Evolutionary conservation across 2,329 filamentous ascomycete species (phyloP).

Genomic region (Zymoseptoria brevis): DNA sequence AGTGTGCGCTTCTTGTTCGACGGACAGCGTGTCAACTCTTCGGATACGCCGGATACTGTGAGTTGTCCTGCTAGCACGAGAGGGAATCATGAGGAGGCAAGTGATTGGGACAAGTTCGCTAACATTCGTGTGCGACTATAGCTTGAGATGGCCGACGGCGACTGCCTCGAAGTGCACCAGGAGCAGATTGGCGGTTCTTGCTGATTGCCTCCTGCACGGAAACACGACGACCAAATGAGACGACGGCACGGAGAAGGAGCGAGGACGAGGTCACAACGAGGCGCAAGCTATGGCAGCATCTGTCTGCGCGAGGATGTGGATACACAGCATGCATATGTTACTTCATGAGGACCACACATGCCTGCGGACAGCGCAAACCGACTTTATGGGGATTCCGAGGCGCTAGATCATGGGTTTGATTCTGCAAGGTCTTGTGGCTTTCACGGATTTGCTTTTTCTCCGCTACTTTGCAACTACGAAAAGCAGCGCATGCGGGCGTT

Average conservation of each 20-base stretch:
- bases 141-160: slow-evolving; percentile 95
- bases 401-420: neutral
- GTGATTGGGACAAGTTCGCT: neutral
- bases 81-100: too few species aligned
- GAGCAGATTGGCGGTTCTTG: slow-evolving; percentile 78
- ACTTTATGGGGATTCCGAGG: neutral
- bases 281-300: neutral
- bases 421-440: neutral
- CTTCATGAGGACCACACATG: neutral
- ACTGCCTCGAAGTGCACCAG: slow-evolving; percentile 94
- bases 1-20: slow-evolving; percentile 95
- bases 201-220: slow-evolving; percentile 4
- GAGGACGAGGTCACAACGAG: neutral
- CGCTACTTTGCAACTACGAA: neutral
- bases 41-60: slow-evolving; percentile 85
- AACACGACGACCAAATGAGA: neutral
- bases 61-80: too few species aligned
- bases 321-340: neutral
- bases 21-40: slow-evolving; percentile 80
- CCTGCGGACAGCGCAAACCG: neutral
- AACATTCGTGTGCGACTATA: slow-evolving; percentile 32
- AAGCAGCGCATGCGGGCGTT: neutral
- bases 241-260: neutral
- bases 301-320: neutral
- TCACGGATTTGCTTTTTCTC: neutral